Evolutionary conservation across 164 flowering plant genomes (phyloP).

Genomic region (Magnolia officinalis): DNA sequence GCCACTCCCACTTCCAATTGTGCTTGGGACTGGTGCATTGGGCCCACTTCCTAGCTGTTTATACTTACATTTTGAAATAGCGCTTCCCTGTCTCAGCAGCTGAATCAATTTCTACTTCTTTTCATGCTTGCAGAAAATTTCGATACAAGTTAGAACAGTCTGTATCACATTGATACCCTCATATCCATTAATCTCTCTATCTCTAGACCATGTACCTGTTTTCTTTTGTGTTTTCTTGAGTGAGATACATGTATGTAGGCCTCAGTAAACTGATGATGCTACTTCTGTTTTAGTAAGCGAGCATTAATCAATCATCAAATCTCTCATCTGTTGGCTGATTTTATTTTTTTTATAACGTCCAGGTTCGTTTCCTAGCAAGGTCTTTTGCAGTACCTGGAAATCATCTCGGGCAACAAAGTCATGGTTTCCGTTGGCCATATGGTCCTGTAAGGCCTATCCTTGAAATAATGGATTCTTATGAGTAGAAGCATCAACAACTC

Average conservation of each 20-base stretch:
- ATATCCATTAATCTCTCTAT: neutral
- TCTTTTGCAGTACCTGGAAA: slow-evolving; percentile 97
- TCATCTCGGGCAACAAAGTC: slow-evolving; percentile 98
- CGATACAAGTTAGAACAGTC: too few relatives aligned
- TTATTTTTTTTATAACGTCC: slow-evolving; percentile 4
- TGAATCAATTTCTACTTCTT: too few relatives aligned
- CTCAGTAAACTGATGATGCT: too few relatives aligned
- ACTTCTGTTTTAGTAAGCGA: too few relatives aligned
- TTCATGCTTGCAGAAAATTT: too few relatives aligned
- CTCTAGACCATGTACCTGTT: neutral
- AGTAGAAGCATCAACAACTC: neutral
- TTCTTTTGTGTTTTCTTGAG: neutral
- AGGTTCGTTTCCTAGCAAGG: slow-evolving; percentile 97
- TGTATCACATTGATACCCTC: too few relatives aligned
- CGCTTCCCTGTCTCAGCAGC: too few relatives aligned
- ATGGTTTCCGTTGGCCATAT: slow-evolving; percentile 99
- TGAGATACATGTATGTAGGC: too few relatives aligned
- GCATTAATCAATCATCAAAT: neutral
- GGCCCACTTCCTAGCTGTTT: too few relatives aligned
- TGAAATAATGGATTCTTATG: neutral
- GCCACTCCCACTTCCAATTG: too few relatives aligned
- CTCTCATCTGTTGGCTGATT: neutral
- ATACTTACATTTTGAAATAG: too few relatives aligned
- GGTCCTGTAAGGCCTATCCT: slow-evolving; percentile 74
- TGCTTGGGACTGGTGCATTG: too few relatives aligned